Base-by-base conservation (phyloP, 345 rosid species). In the Leavenworthia alabamica region DNA sequence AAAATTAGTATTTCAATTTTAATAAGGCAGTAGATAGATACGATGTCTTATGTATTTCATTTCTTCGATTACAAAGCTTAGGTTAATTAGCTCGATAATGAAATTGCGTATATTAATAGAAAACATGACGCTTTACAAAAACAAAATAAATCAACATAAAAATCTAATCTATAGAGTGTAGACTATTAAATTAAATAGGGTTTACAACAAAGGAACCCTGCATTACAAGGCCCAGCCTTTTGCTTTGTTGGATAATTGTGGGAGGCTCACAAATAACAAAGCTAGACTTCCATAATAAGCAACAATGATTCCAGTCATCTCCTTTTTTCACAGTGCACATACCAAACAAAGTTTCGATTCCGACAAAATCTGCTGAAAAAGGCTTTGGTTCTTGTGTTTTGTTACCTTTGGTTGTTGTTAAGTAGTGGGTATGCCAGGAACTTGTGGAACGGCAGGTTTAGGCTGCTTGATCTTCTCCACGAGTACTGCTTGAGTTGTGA, bases 401-500 rank as follows among this genome's bases (percentile, higher is more conserved):
- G 59, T 47, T 19, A 26, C 55, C 60, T 60, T 20, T 24, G 26
- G 19, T 64, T 43, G 52, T 55, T 23, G 24, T 53, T 32, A 64
- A 66, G 56, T 52, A 6, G 87, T 79, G 52, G 79, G 71, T 57
- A 91, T 83, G 64, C 98, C 95, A 8, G 98, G 98, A 67, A 91
- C 72, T 39, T 41, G 60, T 20, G 92, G 95, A 50, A 84, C 53
- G 7, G 69, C 68, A 13, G 95, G 89, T 72, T 79, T 73, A 49
- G 86, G 83, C 66, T 44, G 52, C 81, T 72, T 91, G 60, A 58
- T 73, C 55, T 83, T 88, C 37, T 91, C 95, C 41, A 83, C 89
- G 22, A 91, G 29, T 41, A 77, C 80, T n/a, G 98, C 98, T 84
- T 86, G 87, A 42, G 96, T 84, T 26, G 89, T 88, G 54, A 86